Percentiles rank a stretch among this genome's conserved stretches.
phyloP scores from a whole-genome alignment of 768 basidiomycete species.

The Amanita brunnescens region DNA sequence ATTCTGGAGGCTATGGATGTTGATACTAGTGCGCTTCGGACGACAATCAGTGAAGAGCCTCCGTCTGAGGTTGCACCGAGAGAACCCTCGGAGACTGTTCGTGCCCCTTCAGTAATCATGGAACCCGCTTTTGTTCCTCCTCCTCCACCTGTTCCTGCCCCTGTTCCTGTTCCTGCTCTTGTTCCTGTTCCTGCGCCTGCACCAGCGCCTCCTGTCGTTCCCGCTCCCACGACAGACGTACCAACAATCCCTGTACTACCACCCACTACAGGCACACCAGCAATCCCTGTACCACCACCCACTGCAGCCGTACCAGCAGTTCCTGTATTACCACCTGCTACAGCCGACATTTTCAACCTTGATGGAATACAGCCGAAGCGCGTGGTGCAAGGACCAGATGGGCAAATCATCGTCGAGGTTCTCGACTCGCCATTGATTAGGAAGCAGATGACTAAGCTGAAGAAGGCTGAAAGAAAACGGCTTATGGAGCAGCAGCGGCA shows the following conservation, averaged over 20 bases:
- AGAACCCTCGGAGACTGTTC: not conserved
- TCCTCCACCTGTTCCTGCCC: not conserved
- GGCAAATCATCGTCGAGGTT: conserved; percentile 58
- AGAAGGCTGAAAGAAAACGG: conserved; percentile 30
- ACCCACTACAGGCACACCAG: not conserved
- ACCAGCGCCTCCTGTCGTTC: not conserved
- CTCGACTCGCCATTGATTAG: conserved; percentile 66
- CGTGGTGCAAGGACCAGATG: conserved; percentile 27
- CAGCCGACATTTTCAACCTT: conserved; percentile 10
- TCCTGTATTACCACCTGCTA: not conserved
- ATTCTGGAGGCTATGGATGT: conserved; percentile 4
- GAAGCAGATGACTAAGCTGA: conserved; percentile 43
- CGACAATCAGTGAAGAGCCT: conserved; percentile 7
- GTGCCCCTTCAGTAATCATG: not conserved
- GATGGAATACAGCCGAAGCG: conserved; percentile 14
- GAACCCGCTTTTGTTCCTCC: not conserved
- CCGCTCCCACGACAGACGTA: not conserved
- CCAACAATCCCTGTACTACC: not conserved
- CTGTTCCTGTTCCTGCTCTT: not conserved
- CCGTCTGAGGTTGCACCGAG: not conserved
- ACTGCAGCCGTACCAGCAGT: not conserved
- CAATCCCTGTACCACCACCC: not conserved
- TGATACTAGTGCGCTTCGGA: conserved; percentile 6
- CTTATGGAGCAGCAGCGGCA: conserved; percentile 15
- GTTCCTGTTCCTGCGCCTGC: not conserved